These are phyloP conservation scores for Escovopsis sp. DNA, from an alignment of 2,329 filamentous ascomycete species.

Conservation along the genomic window DNA sequence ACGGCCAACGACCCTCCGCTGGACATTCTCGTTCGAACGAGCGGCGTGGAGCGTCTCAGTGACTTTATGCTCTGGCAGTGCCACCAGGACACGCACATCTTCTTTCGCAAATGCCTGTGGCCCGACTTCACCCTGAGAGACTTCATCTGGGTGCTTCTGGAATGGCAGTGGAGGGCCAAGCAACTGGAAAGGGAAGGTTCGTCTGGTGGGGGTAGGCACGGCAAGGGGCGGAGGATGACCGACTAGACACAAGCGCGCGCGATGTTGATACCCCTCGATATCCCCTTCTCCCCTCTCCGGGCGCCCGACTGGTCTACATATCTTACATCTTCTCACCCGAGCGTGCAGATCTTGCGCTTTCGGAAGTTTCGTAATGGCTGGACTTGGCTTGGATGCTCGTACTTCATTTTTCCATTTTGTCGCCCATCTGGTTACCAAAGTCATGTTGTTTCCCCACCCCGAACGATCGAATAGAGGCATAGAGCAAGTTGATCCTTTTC, in stretches of 20 bases:
- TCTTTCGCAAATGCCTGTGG: constrained; percentile 87
- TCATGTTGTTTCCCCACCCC: no score
- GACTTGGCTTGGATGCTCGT: no score
- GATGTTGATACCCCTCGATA: constrained; percentile 8
- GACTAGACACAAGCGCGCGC: constrained; percentile 7
- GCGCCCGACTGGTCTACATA: no score
- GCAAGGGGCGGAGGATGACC: constrained; percentile 12
- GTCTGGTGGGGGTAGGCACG: constrained; percentile 18
- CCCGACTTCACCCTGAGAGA: constrained; percentile 91
- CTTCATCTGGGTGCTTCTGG: constrained; percentile 80
- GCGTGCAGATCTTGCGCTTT: no score
- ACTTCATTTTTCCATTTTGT: no score
- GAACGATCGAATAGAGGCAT: no score
- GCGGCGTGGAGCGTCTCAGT: constrained; percentile 79
- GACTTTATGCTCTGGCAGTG: constrained; percentile 99
- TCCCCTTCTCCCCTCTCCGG: neutral
- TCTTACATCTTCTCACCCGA: no score
- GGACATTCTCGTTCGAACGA: constrained; percentile 83
- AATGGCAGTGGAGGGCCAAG: constrained; percentile 65
- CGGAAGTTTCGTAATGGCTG: neutral
- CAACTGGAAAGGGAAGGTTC: constrained; percentile 37
- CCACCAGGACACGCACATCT: constrained; percentile 81
- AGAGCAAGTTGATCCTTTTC: no score
- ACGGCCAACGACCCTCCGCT: constrained; percentile 74
- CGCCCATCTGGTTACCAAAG: no score